A percentile compares a stretch with the other conserved stretches of the same genome.
These are phyloP conservation scores for Lolium perenne DNA, from an alignment of 176 grass and related monocot species.

Conservation along the genomic window DNA sequence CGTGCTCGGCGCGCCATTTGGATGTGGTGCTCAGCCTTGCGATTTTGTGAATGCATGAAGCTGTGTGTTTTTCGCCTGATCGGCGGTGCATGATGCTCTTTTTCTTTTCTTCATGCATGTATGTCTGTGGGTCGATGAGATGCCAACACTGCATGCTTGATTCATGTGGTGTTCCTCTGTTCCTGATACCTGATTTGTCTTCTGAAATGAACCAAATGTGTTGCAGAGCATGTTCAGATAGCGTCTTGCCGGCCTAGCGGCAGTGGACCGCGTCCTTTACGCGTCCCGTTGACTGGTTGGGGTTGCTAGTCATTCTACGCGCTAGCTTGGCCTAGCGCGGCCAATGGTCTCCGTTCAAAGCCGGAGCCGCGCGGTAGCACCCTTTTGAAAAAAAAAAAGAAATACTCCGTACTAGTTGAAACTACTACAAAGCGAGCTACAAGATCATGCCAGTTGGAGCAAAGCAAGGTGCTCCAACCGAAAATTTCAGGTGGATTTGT, in stretches of 20 bases:
- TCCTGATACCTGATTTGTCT: not conserved
- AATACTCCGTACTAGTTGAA: no score
- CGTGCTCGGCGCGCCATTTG: slow-evolving; percentile 10
- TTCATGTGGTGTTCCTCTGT: not conserved
- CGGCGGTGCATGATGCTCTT: not conserved
- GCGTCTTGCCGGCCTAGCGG: slow-evolving; percentile 13
- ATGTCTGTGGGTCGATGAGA: not conserved
- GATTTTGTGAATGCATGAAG: slow-evolving; percentile 52
- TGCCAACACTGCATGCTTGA: not conserved
- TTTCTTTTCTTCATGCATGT: not conserved
- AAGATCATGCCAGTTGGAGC: slow-evolving; percentile 50
- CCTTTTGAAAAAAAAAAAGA: not conserved
- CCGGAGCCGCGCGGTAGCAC: slow-evolving; percentile 39
- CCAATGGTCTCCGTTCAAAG: slow-evolving; percentile 43
- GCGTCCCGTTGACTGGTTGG: slow-evolving; percentile 1
- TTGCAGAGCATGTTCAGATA: not conserved
- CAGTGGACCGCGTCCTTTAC: not conserved
- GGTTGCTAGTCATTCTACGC: not conserved
- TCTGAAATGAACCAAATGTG: no score
- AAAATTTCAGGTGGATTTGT: not conserved
- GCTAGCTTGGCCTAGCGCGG: not conserved
- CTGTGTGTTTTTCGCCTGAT: not conserved
- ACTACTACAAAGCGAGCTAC: not conserved
- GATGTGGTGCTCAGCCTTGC: not conserved
- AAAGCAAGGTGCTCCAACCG: slow-evolving; percentile 38